phyloP scores from a whole-genome alignment of 805 yeast species.

The Schwanniomyces sp. region DNA sequence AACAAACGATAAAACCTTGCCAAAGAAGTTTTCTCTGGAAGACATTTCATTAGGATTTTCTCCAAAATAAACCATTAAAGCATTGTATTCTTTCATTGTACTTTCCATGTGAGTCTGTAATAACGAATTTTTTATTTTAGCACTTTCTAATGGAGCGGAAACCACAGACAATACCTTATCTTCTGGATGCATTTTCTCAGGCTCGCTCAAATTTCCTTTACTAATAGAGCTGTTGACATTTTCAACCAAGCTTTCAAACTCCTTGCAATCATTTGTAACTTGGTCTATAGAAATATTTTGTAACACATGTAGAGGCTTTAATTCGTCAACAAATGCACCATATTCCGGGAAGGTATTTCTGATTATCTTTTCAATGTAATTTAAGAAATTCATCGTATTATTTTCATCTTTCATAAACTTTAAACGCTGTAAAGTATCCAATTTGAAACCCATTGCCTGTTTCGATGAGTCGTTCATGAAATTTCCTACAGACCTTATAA shows the following conservation, averaged over 20 bases:
- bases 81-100: slow-evolving; percentile 64
- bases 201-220: slow-evolving; percentile 83
- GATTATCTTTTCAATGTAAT: slow-evolving; percentile 88
- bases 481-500: slow-evolving; percentile 90
- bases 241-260: slow-evolving; percentile 56
- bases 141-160: slow-evolving; percentile 68
- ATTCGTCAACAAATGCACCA: slow-evolving; percentile 72
- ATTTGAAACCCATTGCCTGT: slow-evolving; percentile 89
- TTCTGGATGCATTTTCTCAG: slow-evolving; percentile 75
- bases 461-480: slow-evolving; percentile 93
- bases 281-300: slow-evolving; percentile 83
- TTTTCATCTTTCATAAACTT: slow-evolving; percentile 88
- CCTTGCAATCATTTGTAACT: slow-evolving; percentile 67
- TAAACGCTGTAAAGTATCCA: slow-evolving; percentile 85
- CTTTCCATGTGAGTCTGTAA: slow-evolving; percentile 62
- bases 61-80: slow-evolving; percentile 83
- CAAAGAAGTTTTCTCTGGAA: slow-evolving; percentile 70
- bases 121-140: slow-evolving; percentile 66
- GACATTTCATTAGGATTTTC: slow-evolving; percentile 75
- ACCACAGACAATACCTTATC: slow-evolving; percentile 69
- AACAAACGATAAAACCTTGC: slow-evolving; percentile 76
- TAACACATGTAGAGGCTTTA: slow-evolving; percentile 56
- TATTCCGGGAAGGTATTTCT: slow-evolving; percentile 80
- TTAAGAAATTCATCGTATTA: slow-evolving; percentile 85
- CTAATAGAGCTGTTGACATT: slow-evolving; percentile 75